Percentiles rank a stretch among this genome's conserved stretches.
Conservation (phyloP, 2,329 filamentous ascomycete species). For the Plectosphaerella plurivora region DNA sequence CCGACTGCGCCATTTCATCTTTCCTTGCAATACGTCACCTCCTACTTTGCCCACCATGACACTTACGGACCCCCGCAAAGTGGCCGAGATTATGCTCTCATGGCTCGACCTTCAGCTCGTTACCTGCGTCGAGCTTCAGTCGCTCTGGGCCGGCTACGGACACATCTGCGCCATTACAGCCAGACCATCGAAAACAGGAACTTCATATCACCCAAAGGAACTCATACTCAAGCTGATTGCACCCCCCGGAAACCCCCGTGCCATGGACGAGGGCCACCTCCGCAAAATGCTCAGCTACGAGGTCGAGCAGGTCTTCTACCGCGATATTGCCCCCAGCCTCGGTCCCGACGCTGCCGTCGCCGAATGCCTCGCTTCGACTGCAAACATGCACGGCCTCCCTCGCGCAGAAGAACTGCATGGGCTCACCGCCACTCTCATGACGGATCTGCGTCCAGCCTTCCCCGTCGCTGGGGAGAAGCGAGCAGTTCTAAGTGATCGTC, state of each 20-base stretch:
- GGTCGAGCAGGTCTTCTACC: constrained; percentile 64
- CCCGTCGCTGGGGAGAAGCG: constrained; percentile 54
- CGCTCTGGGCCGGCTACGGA: constrained; percentile 48
- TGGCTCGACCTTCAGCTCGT: constrained; percentile 34
- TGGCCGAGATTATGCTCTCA: constrained; percentile 34
- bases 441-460: constrained; percentile 48
- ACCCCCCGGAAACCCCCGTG: constrained; percentile 32
- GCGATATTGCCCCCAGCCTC: constrained; percentile 46
- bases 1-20: neutral
- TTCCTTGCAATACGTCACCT: neutral
- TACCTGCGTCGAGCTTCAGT: constrained; percentile 32
- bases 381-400: constrained; percentile 16
- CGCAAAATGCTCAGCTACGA: constrained; percentile 65
- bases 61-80: constrained; percentile 18
- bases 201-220: neutral
- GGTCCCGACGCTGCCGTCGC: constrained; percentile 39
- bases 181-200: constrained; percentile 20
- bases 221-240: constrained; percentile 58
- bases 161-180: constrained; percentile 53
- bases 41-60: neutral
- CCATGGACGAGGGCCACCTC: constrained; percentile 55
- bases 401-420: constrained; percentile 25
- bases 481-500: constrained; percentile 35
- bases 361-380: constrained; percentile 41
- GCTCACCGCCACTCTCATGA: constrained; percentile 51